Evolutionary conservation across 1,284 basidiomycete genomes (phyloP).

Genomic region (Dichomitus squalens): DNA sequence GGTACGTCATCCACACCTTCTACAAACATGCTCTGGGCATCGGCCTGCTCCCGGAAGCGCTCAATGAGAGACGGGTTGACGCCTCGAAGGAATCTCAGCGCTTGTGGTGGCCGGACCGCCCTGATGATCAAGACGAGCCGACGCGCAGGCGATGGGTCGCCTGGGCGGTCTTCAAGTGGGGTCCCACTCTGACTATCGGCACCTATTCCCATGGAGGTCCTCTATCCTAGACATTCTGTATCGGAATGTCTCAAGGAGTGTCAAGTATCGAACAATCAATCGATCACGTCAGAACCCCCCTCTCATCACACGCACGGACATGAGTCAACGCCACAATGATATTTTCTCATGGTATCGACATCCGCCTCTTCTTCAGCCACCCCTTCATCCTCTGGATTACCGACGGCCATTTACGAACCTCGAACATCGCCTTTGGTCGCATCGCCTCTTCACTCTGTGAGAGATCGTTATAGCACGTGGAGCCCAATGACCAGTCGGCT

Average conservation of each 20-base stretch:
- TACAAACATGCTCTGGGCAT: conserved; percentile 39
- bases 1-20: conserved; percentile 68
- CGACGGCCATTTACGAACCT: conserved; percentile 3
- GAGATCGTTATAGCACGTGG: conserved; percentile 11
- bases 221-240: neutral
- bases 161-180: conserved; percentile 67
- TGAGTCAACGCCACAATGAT: too few species aligned
- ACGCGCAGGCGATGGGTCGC: conserved; percentile 72
- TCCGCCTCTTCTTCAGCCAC: conserved; percentile 20
- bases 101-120: conserved; percentile 54
- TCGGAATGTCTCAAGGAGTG: too few species aligned
- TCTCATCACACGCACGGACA: too few species aligned
- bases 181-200: neutral
- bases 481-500: conserved; percentile 7
- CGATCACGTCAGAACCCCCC: neutral
- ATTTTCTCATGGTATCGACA: conserved; percentile 12
- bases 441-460: conserved; percentile 8
- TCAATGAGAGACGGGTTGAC: conserved; percentile 49
- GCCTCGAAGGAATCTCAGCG: conserved; percentile 36
- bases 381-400: conserved; percentile 19
- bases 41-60: conserved; percentile 51
- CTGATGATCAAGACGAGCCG: conserved; percentile 57
- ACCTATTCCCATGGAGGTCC: neutral
- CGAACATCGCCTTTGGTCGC: neutral
- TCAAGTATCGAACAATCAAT: neutral